phyloP scores from a whole-genome alignment of 805 yeast genomes.

The Pichia deserticola region DNA sequence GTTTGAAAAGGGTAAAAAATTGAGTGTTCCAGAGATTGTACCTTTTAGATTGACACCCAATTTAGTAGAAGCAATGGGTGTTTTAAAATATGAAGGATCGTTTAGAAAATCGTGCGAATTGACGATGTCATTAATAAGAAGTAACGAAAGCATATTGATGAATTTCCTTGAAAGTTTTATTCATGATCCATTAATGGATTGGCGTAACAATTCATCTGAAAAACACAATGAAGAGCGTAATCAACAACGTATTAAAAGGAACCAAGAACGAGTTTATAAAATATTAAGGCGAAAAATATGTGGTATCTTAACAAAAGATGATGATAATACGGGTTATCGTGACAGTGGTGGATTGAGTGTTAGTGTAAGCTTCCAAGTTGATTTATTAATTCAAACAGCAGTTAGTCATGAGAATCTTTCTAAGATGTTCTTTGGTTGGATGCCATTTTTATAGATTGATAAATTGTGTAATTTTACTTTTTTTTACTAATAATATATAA shows the following conservation, averaged over 20 bases:
- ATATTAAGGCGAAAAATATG: constrained; percentile 72
- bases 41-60: constrained; percentile 90
- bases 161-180: constrained; percentile 87
- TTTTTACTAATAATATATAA: no score
- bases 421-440: constrained; percentile 95
- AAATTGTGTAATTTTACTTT: not conserved
- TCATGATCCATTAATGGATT: constrained; percentile 86
- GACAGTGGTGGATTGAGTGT: constrained; percentile 60
- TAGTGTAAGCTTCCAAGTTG: constrained; percentile 90
- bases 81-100: constrained; percentile 82
- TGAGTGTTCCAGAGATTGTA: constrained; percentile 82
- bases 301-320: constrained; percentile 72
- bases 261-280: constrained; percentile 47
- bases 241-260: constrained; percentile 16
- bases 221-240: constrained; percentile 3
- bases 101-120: constrained; percentile 84
- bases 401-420: constrained; percentile 61
- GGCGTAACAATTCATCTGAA: constrained; percentile 31
- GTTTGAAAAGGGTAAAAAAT: constrained; percentile 75
- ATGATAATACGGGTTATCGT: constrained; percentile 28
- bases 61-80: constrained; percentile 80
- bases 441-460: constrained; percentile 44
- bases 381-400: constrained; percentile 78
- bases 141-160: constrained; percentile 77
- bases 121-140: constrained; percentile 62